These are phyloP conservation scores for Basipetospora chlamydospora DNA, from an alignment of 2,329 filamentous ascomycete species.

Conservation along the genomic window DNA sequence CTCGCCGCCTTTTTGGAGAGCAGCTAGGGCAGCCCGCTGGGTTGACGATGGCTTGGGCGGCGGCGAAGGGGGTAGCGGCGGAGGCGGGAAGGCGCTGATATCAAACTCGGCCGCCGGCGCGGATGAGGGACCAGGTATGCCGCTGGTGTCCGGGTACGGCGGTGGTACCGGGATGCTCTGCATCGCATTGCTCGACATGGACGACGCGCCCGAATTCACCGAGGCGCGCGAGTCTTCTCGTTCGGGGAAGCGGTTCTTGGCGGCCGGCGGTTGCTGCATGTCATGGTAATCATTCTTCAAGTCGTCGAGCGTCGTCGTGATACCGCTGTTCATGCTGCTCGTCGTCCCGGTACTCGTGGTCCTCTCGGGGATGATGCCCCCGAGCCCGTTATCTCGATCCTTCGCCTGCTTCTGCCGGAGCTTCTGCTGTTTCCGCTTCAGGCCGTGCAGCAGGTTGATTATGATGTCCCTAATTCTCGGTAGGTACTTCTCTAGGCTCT, in stretches of 20 bases:
- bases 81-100: constrained; percentile 55
- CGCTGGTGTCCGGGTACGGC: constrained; percentile 47
- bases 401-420: constrained; percentile 49
- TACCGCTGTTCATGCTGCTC: constrained; percentile 39
- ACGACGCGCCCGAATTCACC: constrained; percentile 43
- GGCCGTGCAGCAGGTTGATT: constrained; percentile 86
- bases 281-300: constrained; percentile 35
- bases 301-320: constrained; percentile 46
- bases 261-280: constrained; percentile 14
- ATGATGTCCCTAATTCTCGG: constrained; percentile 96
- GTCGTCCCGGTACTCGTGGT: constrained; percentile 45
- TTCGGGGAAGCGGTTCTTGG: constrained; percentile 29
- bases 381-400: constrained; percentile 32
- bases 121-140: constrained; percentile 24
- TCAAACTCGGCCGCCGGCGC: constrained; percentile 35
- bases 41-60: constrained; percentile 40
- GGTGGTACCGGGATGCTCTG: constrained; percentile 63
- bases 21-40: constrained; percentile 68
- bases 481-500: constrained; percentile 86
- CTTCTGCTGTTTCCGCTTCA: constrained; percentile 95
- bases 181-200: constrained; percentile 58
- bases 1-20: constrained; percentile 81
- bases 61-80: constrained; percentile 33
- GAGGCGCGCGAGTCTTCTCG: constrained; percentile 32
- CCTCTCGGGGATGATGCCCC: constrained; percentile 25